Evolutionary conservation across 306 rosid species (phyloP).

Genomic region (Prunus mume): DNA sequence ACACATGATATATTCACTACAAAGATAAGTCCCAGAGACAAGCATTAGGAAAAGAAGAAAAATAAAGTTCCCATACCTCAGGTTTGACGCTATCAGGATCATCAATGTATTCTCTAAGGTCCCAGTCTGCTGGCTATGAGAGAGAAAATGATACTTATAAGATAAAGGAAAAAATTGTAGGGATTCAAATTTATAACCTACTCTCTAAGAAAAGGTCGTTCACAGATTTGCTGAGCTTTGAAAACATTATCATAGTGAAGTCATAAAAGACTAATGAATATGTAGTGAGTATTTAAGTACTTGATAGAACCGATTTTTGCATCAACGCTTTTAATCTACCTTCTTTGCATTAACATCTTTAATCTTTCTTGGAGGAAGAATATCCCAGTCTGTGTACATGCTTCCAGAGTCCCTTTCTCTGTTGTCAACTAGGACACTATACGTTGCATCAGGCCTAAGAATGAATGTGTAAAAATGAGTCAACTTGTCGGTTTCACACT

Average conservation of each 20-base stretch:
- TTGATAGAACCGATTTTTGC: constrained; percentile 40
- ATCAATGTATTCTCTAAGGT: constrained; percentile 84
- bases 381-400: constrained; percentile 94
- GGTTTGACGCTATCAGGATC: constrained; percentile 75
- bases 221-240: constrained; percentile 1
- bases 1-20: constrained; percentile 12
- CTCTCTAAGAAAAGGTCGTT: not conserved
- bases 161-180: not conserved
- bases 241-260: constrained; percentile 5
- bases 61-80: constrained; percentile 44
- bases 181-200: not conserved
- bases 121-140: constrained; percentile 91
- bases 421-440: constrained; percentile 77
- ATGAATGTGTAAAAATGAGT: constrained; percentile 96
- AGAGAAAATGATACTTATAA: constrained; percentile 22
- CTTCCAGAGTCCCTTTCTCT: constrained; percentile 94
- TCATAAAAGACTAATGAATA: no score
- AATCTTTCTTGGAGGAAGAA: constrained; percentile 95
- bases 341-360: constrained; percentile 61
- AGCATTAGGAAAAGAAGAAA: not conserved
- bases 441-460: constrained; percentile 89
- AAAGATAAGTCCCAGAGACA: constrained; percentile 12
- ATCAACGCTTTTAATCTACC: constrained; percentile 63
- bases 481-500: constrained; percentile 92
- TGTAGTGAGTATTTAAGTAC: no score